Conservation (phyloP, 2,329 filamentous ascomycete species). For the Didymella glomerata region DNA sequence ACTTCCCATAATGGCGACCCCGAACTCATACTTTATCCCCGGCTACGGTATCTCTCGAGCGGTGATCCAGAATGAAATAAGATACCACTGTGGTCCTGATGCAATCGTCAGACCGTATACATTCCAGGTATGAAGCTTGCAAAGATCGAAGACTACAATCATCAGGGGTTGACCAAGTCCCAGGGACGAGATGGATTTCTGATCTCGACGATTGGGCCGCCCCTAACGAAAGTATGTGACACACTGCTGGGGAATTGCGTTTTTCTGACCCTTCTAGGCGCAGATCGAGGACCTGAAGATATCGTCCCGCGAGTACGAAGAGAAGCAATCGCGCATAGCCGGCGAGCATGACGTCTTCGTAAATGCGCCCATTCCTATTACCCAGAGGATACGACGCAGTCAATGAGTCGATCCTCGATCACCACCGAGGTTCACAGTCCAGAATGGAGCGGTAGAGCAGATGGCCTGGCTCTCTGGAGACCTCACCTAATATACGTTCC, state of each 20-base stretch:
- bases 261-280: conserved; percentile 42
- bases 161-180: conserved; percentile 25
- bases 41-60: conserved; percentile 54
- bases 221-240: conserved; percentile 52
- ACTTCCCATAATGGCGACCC: conserved; percentile 33
- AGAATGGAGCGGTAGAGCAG: neutral
- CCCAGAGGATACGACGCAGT: conserved; percentile 44
- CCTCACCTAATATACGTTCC: conserved; percentile 1
- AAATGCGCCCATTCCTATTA: conserved; percentile 51
- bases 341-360: conserved; percentile 49
- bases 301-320: conserved; percentile 53
- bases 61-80: conserved; percentile 56
- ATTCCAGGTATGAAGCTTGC: conserved; percentile 46
- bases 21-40: conserved; percentile 55
- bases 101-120: conserved; percentile 54
- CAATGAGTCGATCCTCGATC: conserved; percentile 22
- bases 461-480: neutral
- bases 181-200: conserved; percentile 56
- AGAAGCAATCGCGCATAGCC: conserved; percentile 51
- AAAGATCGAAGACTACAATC: too few species aligned
- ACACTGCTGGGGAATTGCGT: neutral
- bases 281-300: conserved; percentile 55
- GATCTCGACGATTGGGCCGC: conserved; percentile 51
- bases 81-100: conserved; percentile 54
- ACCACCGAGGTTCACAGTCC: neutral